These are phyloP conservation scores for Cinchona pubescens DNA, from an alignment of 257 asterid genomes.

Conservation along the genomic window DNA sequence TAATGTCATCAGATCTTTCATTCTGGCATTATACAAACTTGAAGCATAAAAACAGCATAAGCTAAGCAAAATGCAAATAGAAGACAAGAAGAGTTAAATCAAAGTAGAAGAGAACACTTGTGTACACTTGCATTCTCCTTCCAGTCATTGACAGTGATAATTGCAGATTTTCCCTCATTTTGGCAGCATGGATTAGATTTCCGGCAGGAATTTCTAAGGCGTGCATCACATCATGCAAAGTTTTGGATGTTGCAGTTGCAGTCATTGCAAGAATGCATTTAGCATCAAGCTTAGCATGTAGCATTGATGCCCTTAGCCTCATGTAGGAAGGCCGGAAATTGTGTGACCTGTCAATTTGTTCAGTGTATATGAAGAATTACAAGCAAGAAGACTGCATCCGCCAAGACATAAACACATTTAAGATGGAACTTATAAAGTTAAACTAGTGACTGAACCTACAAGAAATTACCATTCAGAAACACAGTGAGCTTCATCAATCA, in stretches of 20 bases:
- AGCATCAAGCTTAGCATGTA: slow-evolving; percentile 62
- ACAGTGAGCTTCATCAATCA: slow-evolving; percentile 97
- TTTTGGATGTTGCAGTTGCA: slow-evolving; percentile 85
- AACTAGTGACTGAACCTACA: background rate
- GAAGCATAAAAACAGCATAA: background rate
- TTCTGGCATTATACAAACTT: slow-evolving; percentile 35
- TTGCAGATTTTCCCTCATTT: slow-evolving; percentile 81
- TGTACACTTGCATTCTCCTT: slow-evolving; percentile 54
- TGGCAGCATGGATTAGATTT: slow-evolving; percentile 62
- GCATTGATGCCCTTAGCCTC: slow-evolving; percentile 92
- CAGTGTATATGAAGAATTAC: slow-evolving; percentile 6
- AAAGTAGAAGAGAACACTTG: slow-evolving; percentile 14
- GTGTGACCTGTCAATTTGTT: slow-evolving; percentile 76
- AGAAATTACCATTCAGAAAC: slow-evolving; percentile 92
- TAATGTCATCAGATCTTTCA: slow-evolving; percentile 68
- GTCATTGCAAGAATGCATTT: slow-evolving; percentile 96
- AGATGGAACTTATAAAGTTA: background rate
- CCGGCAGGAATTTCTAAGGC: slow-evolving; percentile 74
- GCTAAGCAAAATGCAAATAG: slow-evolving; percentile 9
- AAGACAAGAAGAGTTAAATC: slow-evolving; percentile 18
- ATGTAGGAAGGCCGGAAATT: slow-evolving; percentile 97
- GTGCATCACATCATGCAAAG: slow-evolving; percentile 69
- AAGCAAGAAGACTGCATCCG: background rate
- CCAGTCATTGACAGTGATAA: slow-evolving; percentile 69
- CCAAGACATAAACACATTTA: background rate